Evolutionary conservation across 106 monocot species (phyloP), one percentile per base, ranked within the genome.

Genomic region (Platanthera guangdongensis): DNA sequence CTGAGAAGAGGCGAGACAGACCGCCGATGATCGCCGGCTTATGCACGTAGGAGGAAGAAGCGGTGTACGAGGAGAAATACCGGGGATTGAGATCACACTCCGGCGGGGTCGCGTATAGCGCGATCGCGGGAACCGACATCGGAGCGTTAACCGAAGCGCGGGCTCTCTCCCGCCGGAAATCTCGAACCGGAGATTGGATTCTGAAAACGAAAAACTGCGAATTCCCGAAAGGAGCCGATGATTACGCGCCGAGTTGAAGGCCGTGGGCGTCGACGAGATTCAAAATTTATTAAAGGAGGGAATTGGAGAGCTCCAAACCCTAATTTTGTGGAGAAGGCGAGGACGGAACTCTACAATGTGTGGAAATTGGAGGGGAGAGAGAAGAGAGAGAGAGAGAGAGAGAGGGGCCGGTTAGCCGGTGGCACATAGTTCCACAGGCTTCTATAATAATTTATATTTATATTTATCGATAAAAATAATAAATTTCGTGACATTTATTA

Each of bases 81-180:
- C 84, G 51, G n/a, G 88, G 18, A 45, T 78, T 82, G 52, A 79
- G 30, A 13, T 75, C 47, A 49, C 39, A 39, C 78, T 53, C 39
- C 15, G 84, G 80, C 5, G 86, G 80, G 67, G 71, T 81, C 18
- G 88, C 76, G 72, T 81, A 86, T 45, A 92, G 69, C 13, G 86
- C 88, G 82, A 92, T 92, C 25, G 92, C 83, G 68, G 92, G 92
- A 30, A 92, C 88, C 28, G 88, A 92, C 92, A 92, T 92, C 45
- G 71, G 50, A 32, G 39, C 51, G 47, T 48, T 54, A 67, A 74
- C 19, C 19, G 9, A 6, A 21, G 21, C 3, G 10, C 28, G 22
- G 10, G 72, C 50, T 51, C 22, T 72, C 50, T 51, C 19, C 22
- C 46, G 11, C 50, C 55, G 14, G 0, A 9, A 10, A 10, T 16